A percentile compares a stretch with the other conserved stretches of the same genome.
phyloP scores from a whole-genome alignment of 768 basidiomycete species.

The Lepiota subincarnata region DNA sequence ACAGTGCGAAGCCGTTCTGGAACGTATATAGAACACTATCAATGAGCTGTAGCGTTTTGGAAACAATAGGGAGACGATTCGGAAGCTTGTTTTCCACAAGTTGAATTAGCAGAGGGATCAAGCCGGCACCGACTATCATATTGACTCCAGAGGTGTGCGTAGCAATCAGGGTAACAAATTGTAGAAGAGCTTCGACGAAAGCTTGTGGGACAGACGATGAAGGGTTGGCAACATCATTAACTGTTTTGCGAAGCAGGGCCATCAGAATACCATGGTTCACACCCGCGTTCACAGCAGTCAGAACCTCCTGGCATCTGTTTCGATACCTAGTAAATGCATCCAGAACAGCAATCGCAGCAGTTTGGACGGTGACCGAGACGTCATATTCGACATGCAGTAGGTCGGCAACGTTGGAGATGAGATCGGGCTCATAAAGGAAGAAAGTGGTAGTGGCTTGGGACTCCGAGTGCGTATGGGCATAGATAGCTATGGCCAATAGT shows the following conservation, averaged over 20 bases:
- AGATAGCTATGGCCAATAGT: constrained; percentile 85
- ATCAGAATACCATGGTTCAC: constrained; percentile 95
- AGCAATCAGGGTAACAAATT: constrained; percentile 84
- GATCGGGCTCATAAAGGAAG: constrained; percentile 93
- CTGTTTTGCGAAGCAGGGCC: constrained; percentile 80
- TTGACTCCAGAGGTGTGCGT: constrained; percentile 82
- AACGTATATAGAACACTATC: constrained; percentile 92
- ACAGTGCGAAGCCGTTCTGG: constrained; percentile 81
- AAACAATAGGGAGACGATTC: constrained; percentile 68
- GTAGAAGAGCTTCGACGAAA: constrained; percentile 80
- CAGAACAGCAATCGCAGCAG: constrained; percentile 82
- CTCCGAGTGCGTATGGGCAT: constrained; percentile 83
- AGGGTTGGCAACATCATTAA: constrained; percentile 63
- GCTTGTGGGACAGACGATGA: constrained; percentile 66
- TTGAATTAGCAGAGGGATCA: constrained; percentile 86
- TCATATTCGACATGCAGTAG: constrained; percentile 77
- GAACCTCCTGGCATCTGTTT: constrained; percentile 77
- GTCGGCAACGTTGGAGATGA: constrained; percentile 85
- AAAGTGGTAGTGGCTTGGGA: constrained; percentile 72
- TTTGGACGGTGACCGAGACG: constrained; percentile 70
- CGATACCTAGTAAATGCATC: constrained; percentile 89
- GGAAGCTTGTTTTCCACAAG: constrained; percentile 76
- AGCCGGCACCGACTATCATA: constrained; percentile 92
- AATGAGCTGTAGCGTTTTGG: constrained; percentile 87
- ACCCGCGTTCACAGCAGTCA: constrained; percentile 88